Base-by-base conservation (phyloP, 306 rosid species). In the Cucumis melo region DNA sequence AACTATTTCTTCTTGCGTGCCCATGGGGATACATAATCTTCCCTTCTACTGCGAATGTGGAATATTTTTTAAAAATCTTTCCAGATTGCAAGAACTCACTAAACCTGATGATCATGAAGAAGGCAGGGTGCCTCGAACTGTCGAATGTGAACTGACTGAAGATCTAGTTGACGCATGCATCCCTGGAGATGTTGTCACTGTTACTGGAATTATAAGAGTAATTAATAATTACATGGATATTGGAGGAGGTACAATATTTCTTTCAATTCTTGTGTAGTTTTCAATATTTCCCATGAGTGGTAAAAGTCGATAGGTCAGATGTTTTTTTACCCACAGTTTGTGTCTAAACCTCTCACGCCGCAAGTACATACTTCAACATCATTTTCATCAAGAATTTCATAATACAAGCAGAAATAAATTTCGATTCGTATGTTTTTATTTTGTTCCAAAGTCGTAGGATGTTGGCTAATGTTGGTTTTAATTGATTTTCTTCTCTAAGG, bases 131-230 rank as follows among this genome's bases (percentile, higher is more conserved):
- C 98, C 98, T 81, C 91, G 97, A 77, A 94, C 97, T 72, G 97
- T 94, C 76, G 97, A 94, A 81, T 94, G 97, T 81, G 98, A 94
- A 77, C 92, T 94, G 68, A 84, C 85, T 44, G 89, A 90, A 84
- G 95, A 91, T 82, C 97, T 94, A 75, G 97, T 92, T 82, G 97
- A 91, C 87, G 88, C 88, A 17, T 91, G 98, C 92, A 90, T 91
- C 82, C 97, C 98, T 70, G 97, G 98, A 81, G 96, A 94, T 74
- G 95, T 92, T 82, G 94, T 94, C 86, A 91, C 97, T 76, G 97
- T 90, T 77, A 87, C 93, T 51, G 98, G 98, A 83, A 89, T 92
- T 59, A 87, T 91, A 75, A 89, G 89, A 84, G 97, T 92, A 81
- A 91, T 91, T 80, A 94, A 90, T 80, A 87, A 83, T 86, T 91